Base-by-base conservation (phyloP, 352 stramenopile genomes). In the Globisporangium abappressorium region DNA sequence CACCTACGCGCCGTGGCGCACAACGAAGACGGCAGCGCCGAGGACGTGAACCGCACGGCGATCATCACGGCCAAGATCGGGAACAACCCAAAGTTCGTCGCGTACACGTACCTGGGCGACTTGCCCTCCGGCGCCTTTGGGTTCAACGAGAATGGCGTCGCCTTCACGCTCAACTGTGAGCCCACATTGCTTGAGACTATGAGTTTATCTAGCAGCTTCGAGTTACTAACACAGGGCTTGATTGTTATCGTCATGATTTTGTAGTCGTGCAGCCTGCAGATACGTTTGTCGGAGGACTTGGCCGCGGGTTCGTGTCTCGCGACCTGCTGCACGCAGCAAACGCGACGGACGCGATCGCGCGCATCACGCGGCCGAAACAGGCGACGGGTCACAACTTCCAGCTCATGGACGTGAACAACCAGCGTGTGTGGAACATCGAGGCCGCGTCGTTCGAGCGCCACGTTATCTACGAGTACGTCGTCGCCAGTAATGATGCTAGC, bases 101-200 rank as follows among this genome's bases (percentile, higher is more conserved):
- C 80, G 14, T 91, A 77, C 66, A 93, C 85, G 59, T 93, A 93
- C 67, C 66, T 91, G 14, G 83, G 85, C 0, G 85, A 93, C 62
- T 70, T 93, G 30, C 85, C 85, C 0, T 88, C 82, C 12, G 85
- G 85, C 1, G 85, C 85, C 1, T 93, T 93, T 57, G 85, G 82
- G 6, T 88, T 87, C 65, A 93, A 93, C 36, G 73, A 79, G 46
- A 79, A 86, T 18, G 85, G 82, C 59, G 55, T 93, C 63, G 85
- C 76, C 8, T 91, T 93, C 74, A 91, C 85, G 24, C 80, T 93
- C 63, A 93, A 93, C 65, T 93, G 85, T 93, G 69, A 38, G 84
- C 76, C 20, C 34, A 46, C 3, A 41, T n/a, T 9, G 43, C 43
- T 51, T n/a, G 41, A 20, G 41, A n/a, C 2, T 9, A 49, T 49